phyloP scores from a whole-genome alignment of 2,329 filamentous ascomycete genomes.

The Alternaria atra region DNA sequence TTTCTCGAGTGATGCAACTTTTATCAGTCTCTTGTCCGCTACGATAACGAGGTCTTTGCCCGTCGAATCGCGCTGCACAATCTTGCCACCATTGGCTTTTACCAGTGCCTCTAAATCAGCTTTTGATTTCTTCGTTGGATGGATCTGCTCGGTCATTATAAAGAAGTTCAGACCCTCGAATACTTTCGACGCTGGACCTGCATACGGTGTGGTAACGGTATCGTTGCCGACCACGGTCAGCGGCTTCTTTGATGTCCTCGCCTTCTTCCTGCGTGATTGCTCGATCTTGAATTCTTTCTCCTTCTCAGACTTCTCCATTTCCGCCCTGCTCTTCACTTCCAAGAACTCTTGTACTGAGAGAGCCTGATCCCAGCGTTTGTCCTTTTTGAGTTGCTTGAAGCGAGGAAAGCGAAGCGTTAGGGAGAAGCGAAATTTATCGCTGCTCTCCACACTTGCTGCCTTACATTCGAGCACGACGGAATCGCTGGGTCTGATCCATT shows the following conservation, averaged over 20 bases:
- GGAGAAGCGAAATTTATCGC: conserved; percentile 79
- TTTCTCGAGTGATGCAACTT: conserved; percentile 84
- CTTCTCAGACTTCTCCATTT: conserved; percentile 69
- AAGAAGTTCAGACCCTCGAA: conserved; percentile 84
- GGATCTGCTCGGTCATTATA: conserved; percentile 78
- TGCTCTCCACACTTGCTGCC: conserved; percentile 78
- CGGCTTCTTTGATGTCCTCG: conserved; percentile 69
- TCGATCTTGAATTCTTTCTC: conserved; percentile 75
- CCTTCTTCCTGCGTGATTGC: conserved; percentile 69
- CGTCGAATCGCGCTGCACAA: conserved; percentile 77
- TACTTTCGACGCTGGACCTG: conserved; percentile 67
- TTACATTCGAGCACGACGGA: conserved; percentile 90
- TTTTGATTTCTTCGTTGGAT: conserved; percentile 78
- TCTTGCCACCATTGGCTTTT: conserved; percentile 81
- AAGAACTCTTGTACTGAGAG: conserved; percentile 81
- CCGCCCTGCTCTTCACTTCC: conserved; percentile 73
- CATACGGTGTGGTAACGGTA: conserved; percentile 61
- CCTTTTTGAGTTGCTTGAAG: conserved; percentile 81
- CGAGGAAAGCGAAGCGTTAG: conserved; percentile 89
- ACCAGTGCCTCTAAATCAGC: conserved; percentile 80
- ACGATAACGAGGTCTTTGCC: conserved; percentile 73
- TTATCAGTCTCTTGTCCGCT: conserved; percentile 81
- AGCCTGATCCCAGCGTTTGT: conserved; percentile 83
- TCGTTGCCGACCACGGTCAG: conserved; percentile 76
- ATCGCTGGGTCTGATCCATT: conserved; percentile 91